Evolutionary conservation across 306 rosid genomes (phyloP), one percentile per base, ranked within the genome.

Genomic region (Morella rubra): DNA sequence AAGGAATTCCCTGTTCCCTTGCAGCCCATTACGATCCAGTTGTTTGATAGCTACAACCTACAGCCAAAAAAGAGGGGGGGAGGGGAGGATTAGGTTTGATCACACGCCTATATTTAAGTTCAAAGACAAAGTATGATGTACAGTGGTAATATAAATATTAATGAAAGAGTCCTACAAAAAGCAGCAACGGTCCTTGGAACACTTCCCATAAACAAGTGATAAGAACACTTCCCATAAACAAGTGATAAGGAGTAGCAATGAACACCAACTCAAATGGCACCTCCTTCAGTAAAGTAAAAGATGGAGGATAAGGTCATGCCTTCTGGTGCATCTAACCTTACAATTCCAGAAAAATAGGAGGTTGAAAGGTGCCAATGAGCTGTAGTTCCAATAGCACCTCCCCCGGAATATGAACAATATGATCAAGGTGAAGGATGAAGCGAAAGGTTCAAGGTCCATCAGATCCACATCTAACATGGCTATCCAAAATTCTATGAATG

Each of bases 1-100:
- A 27, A 86, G 90, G 69, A 86, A 84, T 77, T 86, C 90, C 74
- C 90, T 84, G 83, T 86, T 86, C 75, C 90, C 90, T 81, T 86
- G 88, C 65, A 86, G 87, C 72, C 90, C 90, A 71, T 84, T 86
- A 65, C 86, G 87, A 79, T 86, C 90, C 74, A 86, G 90, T 75
- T 86, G 84, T 67, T 86, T 86, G 78, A 86, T 86, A 44, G 90
- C 90, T 58, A 79, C 90, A 66, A 75, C 83, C 90, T 87, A 78
- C 76, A 85, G 47, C 45, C 74, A 79, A 61, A 44, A 77, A 66
- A 42, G 24, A 9, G 4, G 20, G 42, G 16, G 32, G 46, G 67
- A 12, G 42, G 16, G 32, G 46, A 64, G 53, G 44, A 69, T 76
- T 73, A 78, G 78, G 53, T n/a, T 68, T 40, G 71, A 50, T 44